Evolutionary conservation across 225 moss, liverwort and hornwort species (phyloP), one percentile per base, ranked within the genome.

Genomic region (Pseudisothecium myosuroides): DNA sequence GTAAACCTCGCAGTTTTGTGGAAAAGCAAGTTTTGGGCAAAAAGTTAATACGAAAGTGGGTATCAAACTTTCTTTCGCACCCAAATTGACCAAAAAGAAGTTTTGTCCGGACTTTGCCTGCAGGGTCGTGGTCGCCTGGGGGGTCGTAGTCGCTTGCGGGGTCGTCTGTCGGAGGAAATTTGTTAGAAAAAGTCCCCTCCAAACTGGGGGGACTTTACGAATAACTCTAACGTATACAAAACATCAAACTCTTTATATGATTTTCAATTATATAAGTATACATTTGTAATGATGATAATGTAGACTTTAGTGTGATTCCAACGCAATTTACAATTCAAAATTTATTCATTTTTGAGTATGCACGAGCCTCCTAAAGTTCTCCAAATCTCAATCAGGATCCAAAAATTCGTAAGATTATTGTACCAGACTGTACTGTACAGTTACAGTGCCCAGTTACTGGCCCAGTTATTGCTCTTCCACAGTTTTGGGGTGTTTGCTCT

Each of bases 341-440:
- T 19, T 36, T 6, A 3, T 66, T 65, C 18, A 5, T 18, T 67
- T 67, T 37, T 22, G 5, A 54, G 54, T 12, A 6, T 3, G 2
- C 7, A 22, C 2, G 1, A 17, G 54, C 17, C 17, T 54, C 7
- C 1, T 7, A 17, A 17, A 54, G 7, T 54, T 54, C 54, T 68
- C 4, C 3, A 14, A 71, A 71, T 26, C 8, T 41, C 5, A 73
- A 1, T 3, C 4, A 2, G 4, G 7, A 68, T n/a, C 13, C 19
- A 12, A 68, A 21, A n/a, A 22, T 21, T n/a, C 5, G 2, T 68
- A 37, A n/a, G n/a, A n/a, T n/a, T 68, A 7, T n/a, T n/a, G 6
- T 7, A n/a, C 4, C 0, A 7, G 0, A 68, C 3, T 23, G 2
- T 20, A 67, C 45, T 37, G 61, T 31, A 63, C 5, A 0, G 13